These are phyloP conservation scores for Arachnomyces sp. DNA, from an alignment of 2,329 filamentous ascomycete genomes.

Conservation along the genomic window DNA sequence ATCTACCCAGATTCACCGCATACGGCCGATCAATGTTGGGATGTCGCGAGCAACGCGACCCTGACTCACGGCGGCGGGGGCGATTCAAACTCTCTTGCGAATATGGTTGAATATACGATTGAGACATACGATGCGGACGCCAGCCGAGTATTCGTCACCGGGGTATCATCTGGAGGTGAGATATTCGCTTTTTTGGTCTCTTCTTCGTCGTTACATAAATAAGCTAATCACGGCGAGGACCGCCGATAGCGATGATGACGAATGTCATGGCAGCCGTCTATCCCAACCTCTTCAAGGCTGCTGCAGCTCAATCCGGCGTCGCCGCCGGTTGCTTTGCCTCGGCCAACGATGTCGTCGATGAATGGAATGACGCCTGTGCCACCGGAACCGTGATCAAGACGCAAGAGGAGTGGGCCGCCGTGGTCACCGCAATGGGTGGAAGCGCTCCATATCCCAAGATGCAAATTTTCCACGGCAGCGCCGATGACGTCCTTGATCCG, in stretches of 20 bases:
- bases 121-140: conserved; percentile 26
- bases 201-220: background rate
- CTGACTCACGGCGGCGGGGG: conserved; percentile 31
- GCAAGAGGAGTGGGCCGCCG: conserved; percentile 14
- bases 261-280: conserved; percentile 2
- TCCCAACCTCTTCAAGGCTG: conserved; percentile 16
- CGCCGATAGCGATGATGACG: conserved; percentile 9
- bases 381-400: conserved; percentile 14
- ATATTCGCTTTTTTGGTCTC: background rate
- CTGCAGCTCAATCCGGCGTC: conserved; percentile 14
- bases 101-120: conserved; percentile 31
- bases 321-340: conserved; percentile 18
- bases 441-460: conserved; percentile 46
- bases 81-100: conserved; percentile 34
- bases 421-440: conserved; percentile 25
- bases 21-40: conserved; percentile 49
- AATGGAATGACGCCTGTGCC: conserved; percentile 20
- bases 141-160: conserved; percentile 25
- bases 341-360: conserved; percentile 10
- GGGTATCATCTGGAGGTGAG: conserved; percentile 23
- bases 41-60: conserved; percentile 42
- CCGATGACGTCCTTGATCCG: conserved; percentile 44
- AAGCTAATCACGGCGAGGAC: conserved; percentile 1
- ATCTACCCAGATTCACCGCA: conserved; percentile 52
- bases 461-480: conserved; percentile 52